Evolutionary conservation across 345 rosid genomes (phyloP).

Genomic region (Bruguiera sexangula): DNA sequence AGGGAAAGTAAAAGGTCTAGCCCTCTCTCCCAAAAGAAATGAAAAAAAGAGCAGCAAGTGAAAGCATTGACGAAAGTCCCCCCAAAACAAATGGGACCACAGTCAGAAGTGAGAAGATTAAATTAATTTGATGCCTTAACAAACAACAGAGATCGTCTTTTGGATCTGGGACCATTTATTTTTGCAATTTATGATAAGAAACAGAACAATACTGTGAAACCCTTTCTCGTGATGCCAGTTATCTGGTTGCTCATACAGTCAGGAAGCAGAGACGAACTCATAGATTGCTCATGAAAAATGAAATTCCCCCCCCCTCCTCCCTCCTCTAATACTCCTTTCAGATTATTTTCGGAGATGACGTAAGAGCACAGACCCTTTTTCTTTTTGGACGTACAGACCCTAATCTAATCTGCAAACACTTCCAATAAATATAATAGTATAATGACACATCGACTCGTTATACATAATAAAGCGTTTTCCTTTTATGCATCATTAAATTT

Average conservation of each 20-base stretch:
- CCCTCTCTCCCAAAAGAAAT: too few species aligned
- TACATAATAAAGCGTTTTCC: too few species aligned
- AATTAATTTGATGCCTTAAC: background rate
- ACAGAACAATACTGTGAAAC: background rate
- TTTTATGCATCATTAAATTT: too few species aligned
- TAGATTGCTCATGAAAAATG: background rate
- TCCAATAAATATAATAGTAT: too few species aligned
- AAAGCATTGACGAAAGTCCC: background rate
- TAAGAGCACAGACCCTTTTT: too few species aligned
- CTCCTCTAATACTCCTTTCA: too few species aligned
- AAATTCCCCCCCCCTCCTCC: too few species aligned
- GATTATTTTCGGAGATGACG: too few species aligned
- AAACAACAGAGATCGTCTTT: background rate
- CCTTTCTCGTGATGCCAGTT: constrained; percentile 3
- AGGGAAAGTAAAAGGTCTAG: too few species aligned
- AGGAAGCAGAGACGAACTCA: background rate
- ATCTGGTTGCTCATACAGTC: background rate
- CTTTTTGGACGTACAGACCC: too few species aligned
- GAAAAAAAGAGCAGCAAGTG: background rate
- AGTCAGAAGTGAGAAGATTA: background rate
- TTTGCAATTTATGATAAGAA: background rate
- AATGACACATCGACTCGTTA: too few species aligned
- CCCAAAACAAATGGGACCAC: background rate
- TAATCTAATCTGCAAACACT: too few species aligned
- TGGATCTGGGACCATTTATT: background rate